Evolutionary conservation across 2,329 filamentous ascomycete genomes (phyloP), one percentile per base, ranked within the genome.

Genomic region (Beauveria sp.): DNA sequence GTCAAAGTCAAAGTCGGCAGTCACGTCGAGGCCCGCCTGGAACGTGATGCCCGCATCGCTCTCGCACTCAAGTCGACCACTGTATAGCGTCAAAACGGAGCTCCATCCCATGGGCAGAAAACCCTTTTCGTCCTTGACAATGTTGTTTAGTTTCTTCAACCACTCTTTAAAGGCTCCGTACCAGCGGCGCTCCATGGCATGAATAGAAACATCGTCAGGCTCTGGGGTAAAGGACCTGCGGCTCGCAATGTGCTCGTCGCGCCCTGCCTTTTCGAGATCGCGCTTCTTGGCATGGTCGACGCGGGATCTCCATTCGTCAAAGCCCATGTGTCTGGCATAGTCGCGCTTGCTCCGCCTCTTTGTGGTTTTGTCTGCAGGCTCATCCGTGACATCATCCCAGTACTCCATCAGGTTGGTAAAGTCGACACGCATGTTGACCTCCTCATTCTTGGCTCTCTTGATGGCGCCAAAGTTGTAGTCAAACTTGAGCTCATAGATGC

Each of bases 351-450:
- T 52, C 14, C 34, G 34, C 34, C 30, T 18, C 50, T 40, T 47
- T 43, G n/a, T 52, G 20, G 30, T 20, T 24, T 28, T 28, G 14
- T 30, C 47, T n/a, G 42, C 38, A 12, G 58, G 22, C 34, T 63
- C 51, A 49, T 66, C 62, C 3, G 66, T 68, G 38, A 66, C 26
- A 26, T 65, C 58, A 5, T 70, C 65, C 72, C 70, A 74, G 66
- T 74, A 74, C 5, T 63, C 65, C 9, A 64, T 58, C 45, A 71
- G 52, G 63, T 74, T 74, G 43, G 67, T 72, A 61, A 66, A 74
- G 63, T 74, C 73, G 54, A 75, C 66, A 22, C 73, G 68, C 52
- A 74, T 69, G 40, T 70, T 63, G 28, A 70, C 67, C 8, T 66
- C 62, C n/a, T 65, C 67, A 20, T 58, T 40, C 42, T 70, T 69